Evolutionary conservation across 2,329 filamentous ascomycete species (phyloP).

Genomic region (Drechslerella coelobrocha): DNA sequence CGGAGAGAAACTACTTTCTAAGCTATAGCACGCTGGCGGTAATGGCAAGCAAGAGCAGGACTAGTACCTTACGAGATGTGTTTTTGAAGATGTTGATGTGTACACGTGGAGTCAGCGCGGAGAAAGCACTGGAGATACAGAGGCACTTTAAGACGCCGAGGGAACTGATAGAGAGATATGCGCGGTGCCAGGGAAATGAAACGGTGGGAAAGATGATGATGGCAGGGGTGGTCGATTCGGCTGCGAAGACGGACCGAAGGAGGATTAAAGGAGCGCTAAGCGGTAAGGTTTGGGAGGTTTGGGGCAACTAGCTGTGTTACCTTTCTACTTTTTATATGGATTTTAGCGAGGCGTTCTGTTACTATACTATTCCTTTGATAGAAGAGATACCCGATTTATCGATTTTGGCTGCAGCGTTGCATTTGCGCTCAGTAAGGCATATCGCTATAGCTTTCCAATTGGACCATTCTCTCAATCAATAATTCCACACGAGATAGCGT

Average conservation of each 20-base stretch:
- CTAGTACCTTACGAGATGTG: slow-evolving; percentile 74
- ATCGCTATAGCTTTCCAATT: too few relatives aligned
- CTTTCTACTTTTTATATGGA: not conserved
- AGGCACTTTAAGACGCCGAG: slow-evolving; percentile 77
- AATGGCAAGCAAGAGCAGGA: slow-evolving; percentile 76
- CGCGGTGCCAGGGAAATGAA: slow-evolving; percentile 62
- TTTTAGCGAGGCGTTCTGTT: not conserved
- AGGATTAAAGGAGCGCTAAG: slow-evolving; percentile 72
- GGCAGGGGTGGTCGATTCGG: slow-evolving; percentile 63
- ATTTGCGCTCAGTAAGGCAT: too few relatives aligned
- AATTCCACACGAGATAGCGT: too few relatives aligned
- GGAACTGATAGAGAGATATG: slow-evolving; percentile 74
- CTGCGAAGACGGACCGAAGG: slow-evolving; percentile 69
- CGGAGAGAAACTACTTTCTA: slow-evolving; percentile 66
- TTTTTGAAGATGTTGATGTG: slow-evolving; percentile 89
- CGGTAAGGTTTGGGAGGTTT: slow-evolving; percentile 74
- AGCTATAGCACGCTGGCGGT: slow-evolving; percentile 75
- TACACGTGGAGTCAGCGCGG: slow-evolving; percentile 74
- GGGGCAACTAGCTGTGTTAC: slow-evolving; percentile 61
- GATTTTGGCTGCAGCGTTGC: not conserved
- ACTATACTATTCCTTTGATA: not conserved
- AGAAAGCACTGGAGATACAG: slow-evolving; percentile 81
- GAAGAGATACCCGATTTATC: too few relatives aligned
- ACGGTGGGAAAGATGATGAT: slow-evolving; percentile 57
- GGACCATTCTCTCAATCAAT: too few relatives aligned